Base-by-base conservation (phyloP, 768 basidiomycete genomes). In the Boletus patriciae region DNA sequence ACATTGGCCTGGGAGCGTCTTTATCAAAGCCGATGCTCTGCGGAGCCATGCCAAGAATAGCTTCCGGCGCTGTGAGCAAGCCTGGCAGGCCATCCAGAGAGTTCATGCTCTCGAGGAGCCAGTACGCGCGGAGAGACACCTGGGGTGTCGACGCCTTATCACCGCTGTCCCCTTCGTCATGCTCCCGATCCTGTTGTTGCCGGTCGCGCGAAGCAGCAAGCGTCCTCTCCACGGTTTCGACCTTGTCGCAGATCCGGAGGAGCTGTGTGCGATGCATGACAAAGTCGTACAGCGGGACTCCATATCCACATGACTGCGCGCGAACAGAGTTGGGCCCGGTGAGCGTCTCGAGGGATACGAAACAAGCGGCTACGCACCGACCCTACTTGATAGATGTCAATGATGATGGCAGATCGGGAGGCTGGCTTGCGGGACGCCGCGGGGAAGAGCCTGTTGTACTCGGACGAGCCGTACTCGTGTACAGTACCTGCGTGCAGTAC, bases 71-170 rank as follows among this genome's bases (percentile, higher is more conserved):
- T 5, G 62, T 66, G 10, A 59, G 45, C 47, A 87, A 59, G 1
- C 78, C 85, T 2, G 83, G 79, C 2, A 88, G 74, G 4, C 85
- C 86, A 57, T 87, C 85, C 50, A 87, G 65, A 52, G 83, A 85
- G 19, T 61, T 69, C 43, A 63, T n/a, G 64, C 87, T 88, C 42
- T 75, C 66, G 19, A 59, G 53, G 15, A 64, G 63, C 85, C 86
- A 88, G 66, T 84, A 85, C 7, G 68, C 62, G 61, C 73, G 79
- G 58, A 87, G 71, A 3, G 83, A 81, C 16, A 74, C 64, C 27
- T 34, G 27, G n/a, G 54, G n/a, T 16, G 23, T 7, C 43, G 62
- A 37, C 31, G 54, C 45, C 11, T 37, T 7, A 12, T 37, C 46
- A 2, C 38, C 15, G 2, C 6, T 29, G 13, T 40, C 23, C 3